Base-by-base conservation (phyloP, 345 rosid genomes). In the Hibiscus tridactylites region DNA sequence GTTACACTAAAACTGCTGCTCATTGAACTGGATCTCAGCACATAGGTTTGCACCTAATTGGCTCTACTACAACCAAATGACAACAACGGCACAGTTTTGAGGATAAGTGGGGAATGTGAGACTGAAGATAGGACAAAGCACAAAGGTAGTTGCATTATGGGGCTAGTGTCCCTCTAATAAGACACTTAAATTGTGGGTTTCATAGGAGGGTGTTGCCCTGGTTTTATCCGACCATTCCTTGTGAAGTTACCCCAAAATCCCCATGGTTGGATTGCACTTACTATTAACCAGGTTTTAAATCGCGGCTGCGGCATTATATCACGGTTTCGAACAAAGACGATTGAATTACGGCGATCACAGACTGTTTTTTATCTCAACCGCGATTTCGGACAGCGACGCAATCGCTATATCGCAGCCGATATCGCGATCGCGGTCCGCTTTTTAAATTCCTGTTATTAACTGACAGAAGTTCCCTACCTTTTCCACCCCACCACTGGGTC, bases 151-250 rank as follows among this genome's bases (percentile, higher is more conserved):
- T 49, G 42, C 3, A 16, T 67, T 28, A 66, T 26, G 42, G 21
- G 39, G 71, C 39, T 67, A 35, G 59, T 37, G 15, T 67, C 71
- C 71, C 7, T 47, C 71, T 31, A 49, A 67, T 49, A 66, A 0
- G 39, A 66, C 42, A 47, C 21, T 26, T 66, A 3, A 9, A 4
- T 28, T 15, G 71, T 67, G 71, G 71, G 71, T 46, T 47, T 66
- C 17, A 69, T 4, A 9, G 19, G 17, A n/a, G 28, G 68, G 21
- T 61, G 31, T 15, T 69, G 68, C 61, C 8, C 31, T 10, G 53
- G 29, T 35, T 35, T 75, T 61, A 64, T 61, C 61, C 73, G 73
- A 75, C 78, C 73, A 50, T 37, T 53, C 47, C 72, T 16, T 69
- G 61, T 54, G 49, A 53, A 35, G 16, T 26, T 2, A 19, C 37